Conservation (phyloP, 257 asterid species). For the Lithospermum erythrorhizon region DNA sequence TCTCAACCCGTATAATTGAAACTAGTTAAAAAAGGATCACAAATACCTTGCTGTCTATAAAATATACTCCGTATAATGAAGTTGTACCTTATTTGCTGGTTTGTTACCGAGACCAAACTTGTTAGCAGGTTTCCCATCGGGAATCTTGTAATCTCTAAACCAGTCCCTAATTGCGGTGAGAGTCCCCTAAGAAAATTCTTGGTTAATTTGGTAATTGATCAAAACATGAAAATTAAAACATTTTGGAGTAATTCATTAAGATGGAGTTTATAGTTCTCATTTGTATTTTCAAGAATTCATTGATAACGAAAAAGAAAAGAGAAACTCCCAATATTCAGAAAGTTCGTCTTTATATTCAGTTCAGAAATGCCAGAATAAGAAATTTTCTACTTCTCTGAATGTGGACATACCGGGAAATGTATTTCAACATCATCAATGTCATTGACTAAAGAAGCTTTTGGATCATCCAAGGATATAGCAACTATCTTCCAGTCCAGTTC, state of each 20-base stretch:
- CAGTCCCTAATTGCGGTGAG: conserved; percentile 95
- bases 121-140: conserved; percentile 97
- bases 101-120: conserved; percentile 88
- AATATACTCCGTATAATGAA: too few relatives aligned
- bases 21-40: too few relatives aligned
- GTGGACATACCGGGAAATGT: conserved; percentile 75
- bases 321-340: too few relatives aligned
- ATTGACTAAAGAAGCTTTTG: conserved; percentile 87
- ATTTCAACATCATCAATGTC: conserved; percentile 87
- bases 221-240: too few relatives aligned
- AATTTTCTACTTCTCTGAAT: neutral
- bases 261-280: too few relatives aligned
- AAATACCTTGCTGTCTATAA: too few relatives aligned
- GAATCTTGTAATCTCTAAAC: conserved; percentile 99
- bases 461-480: conserved; percentile 91
- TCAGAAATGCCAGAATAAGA: too few relatives aligned
- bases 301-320: too few relatives aligned
- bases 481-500: conserved; percentile 98
- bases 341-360: too few relatives aligned
- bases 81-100: conserved; percentile 80
- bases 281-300: too few relatives aligned
- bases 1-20: too few relatives aligned
- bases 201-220: neutral
- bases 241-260: too few relatives aligned
- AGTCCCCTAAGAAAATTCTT: conserved; percentile 51